phyloP scores from a whole-genome alignment of 768 basidiomycete species.

The Clitopilus passeckerianus region DNA sequence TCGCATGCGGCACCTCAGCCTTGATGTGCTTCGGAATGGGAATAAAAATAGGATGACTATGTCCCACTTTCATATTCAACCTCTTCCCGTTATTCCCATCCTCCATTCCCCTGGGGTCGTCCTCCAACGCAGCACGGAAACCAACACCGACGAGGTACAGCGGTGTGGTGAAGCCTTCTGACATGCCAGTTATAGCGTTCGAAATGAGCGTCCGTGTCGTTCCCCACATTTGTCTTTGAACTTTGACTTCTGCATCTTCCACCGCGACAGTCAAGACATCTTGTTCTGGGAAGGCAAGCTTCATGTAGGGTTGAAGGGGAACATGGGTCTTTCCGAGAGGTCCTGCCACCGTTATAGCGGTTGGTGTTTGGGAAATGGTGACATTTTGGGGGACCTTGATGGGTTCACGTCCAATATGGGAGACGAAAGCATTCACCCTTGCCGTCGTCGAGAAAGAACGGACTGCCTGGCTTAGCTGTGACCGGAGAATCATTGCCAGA shows the following conservation, averaged over 20 bases:
- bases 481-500: slow-evolving; percentile 27
- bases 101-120: slow-evolving; percentile 59
- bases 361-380: slow-evolving; percentile 33
- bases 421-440: slow-evolving; percentile 50
- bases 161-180: slow-evolving; percentile 78
- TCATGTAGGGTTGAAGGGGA: slow-evolving; percentile 42
- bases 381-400: slow-evolving; percentile 42
- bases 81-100: slow-evolving; percentile 59
- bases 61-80: slow-evolving; percentile 89
- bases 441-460: slow-evolving; percentile 49
- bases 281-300: slow-evolving; percentile 33
- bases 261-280: slow-evolving; percentile 45
- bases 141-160: slow-evolving; percentile 93
- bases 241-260: slow-evolving; percentile 61
- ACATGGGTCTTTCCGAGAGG: slow-evolving; percentile 43
- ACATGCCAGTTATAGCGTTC: slow-evolving; percentile 89
- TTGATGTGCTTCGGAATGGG: slow-evolving; percentile 80
- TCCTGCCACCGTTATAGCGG: slow-evolving; percentile 36
- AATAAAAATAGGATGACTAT: slow-evolving; percentile 82
- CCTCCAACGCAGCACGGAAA: slow-evolving; percentile 84
- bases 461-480: slow-evolving; percentile 24
- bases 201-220: slow-evolving; percentile 84
- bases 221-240: slow-evolving; percentile 94
- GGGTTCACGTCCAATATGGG: slow-evolving; percentile 59
- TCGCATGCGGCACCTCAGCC: slow-evolving; percentile 75